Base-by-base conservation (phyloP, 345 rosid species). In the Hibiscus trionum region DNA sequence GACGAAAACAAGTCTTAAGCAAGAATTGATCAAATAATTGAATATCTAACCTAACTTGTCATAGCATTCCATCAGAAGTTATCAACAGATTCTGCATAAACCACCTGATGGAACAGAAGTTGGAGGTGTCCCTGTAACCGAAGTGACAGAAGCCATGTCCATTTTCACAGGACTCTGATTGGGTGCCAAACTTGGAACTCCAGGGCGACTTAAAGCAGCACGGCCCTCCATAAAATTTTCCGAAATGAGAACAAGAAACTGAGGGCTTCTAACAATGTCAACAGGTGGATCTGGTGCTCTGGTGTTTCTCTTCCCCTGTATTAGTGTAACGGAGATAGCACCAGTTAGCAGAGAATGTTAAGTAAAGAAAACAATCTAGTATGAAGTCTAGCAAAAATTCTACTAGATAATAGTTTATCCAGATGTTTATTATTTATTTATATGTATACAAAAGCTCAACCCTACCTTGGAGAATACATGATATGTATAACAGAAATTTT, bases 151-250 rank as follows among this genome's bases (percentile, higher is more conserved):
- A 80, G 90, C 70, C 76, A 88, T 85, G 86, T 89, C 99, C 88
- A 87, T 76, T 82, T 95, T 95, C 46, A 89, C 81, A 61, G 98
- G 87, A 82, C 90, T 87, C 77, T 85, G 96, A 73, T 76, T 90
- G 67, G 90, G 73, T 66, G 90, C 73, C 81, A 92, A 75, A 85
- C 76, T 88, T 71, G 91, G 53, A 75, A 76, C 81, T 78, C 91
- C 93, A 72, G 93, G 75, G 72, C 83, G 83, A 82, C 92, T 89
- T 75, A 95, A 85, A 82, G 97, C 90, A 78, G 90, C 83, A 77
- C 91, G 85, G 60, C 98, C 99, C 85, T 92, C 99, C 86, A 88
- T 80, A 82, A 95, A 95, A 72, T 82, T 88, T 72, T 90, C 97
- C 14, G 99, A 88, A 79, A 95, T 89, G 50, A 95, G 82, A 76